Evolutionary conservation across 768 basidiomycete genomes (phyloP).

Genomic region (Mycena venus): DNA sequence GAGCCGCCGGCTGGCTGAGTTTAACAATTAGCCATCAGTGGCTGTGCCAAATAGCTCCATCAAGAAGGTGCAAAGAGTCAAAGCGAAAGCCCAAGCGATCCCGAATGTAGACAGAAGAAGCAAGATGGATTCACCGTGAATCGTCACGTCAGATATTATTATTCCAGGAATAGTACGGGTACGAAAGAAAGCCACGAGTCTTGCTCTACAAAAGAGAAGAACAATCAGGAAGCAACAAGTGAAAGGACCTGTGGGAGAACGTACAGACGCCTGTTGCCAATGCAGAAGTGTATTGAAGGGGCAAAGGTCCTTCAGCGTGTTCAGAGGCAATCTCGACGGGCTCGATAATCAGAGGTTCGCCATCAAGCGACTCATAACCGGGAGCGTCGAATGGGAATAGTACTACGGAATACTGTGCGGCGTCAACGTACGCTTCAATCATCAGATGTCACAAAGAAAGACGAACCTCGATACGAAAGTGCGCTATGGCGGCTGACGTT

Average conservation of each 20-base stretch:
- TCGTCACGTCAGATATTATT: conserved; percentile 9
- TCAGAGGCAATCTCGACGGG: conserved; percentile 51
- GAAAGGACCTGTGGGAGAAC: not conserved
- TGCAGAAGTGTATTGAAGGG: conserved; percentile 46
- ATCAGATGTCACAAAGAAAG: not conserved
- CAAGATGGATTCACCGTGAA: not conserved
- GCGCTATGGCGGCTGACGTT: conserved; percentile 53
- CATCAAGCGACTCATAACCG: conserved; percentile 42
- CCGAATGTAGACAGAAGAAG: not conserved
- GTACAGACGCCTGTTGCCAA: conserved; percentile 6
- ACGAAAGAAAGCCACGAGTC: not conserved
- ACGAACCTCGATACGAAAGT: conserved; percentile 54
- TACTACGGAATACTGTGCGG: conserved; percentile 52
- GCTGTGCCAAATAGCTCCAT: conserved; percentile 19
- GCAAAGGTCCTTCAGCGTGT: conserved; percentile 44
- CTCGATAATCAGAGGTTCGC: conserved; percentile 42
- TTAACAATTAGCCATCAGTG: conserved; percentile 13
- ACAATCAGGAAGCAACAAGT: conserved; percentile 3
- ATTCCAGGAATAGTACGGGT: conserved; percentile 18
- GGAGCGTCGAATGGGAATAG: conserved; percentile 52
- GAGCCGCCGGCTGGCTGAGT: not conserved
- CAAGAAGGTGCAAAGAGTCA: not conserved
- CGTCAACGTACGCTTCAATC: not conserved
- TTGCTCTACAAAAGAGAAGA: not conserved
- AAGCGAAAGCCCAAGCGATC: not conserved